These are phyloP conservation scores for Dothistroma pini DNA, from an alignment of 2,329 filamentous ascomycete species.

Conservation along the genomic window DNA sequence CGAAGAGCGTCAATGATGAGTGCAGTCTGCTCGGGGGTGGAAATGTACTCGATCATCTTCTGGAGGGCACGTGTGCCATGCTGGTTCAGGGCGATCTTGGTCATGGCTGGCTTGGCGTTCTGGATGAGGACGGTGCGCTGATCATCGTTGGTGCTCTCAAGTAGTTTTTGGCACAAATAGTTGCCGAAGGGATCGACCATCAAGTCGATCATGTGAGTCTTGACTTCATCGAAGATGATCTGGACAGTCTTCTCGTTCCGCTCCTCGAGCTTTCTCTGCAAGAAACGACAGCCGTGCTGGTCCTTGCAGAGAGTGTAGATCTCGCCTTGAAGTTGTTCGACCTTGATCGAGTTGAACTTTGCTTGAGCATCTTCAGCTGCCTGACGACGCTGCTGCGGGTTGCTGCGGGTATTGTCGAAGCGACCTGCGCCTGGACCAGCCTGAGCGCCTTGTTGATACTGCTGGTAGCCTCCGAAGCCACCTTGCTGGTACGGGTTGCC, in stretches of 20 bases:
- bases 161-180: constrained; percentile 96
- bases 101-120: constrained; percentile 82
- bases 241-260: constrained; percentile 77
- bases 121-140: constrained; percentile 91
- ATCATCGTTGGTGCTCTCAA: constrained; percentile 92
- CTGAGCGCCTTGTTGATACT: constrained; percentile 47
- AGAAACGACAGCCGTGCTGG: constrained; percentile 92
- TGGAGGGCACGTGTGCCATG: constrained; percentile 94
- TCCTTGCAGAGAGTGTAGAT: constrained; percentile 94
- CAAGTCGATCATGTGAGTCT: constrained; percentile 88
- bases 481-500: constrained; percentile 40
- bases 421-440: constrained; percentile 39
- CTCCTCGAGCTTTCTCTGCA: constrained; percentile 97
- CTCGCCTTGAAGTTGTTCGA: constrained; percentile 76
- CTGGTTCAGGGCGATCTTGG: constrained; percentile 92
- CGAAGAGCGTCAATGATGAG: constrained; percentile 83
- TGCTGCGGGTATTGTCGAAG: constrained; percentile 66
- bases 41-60: constrained; percentile 99
- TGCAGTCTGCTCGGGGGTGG: constrained; percentile 76
- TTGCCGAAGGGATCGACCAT: constrained; percentile 99
- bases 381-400: constrained; percentile 70
- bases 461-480: constrained; percentile 55
- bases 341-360: constrained; percentile 76
- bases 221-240: constrained; percentile 92
- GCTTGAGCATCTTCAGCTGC: constrained; percentile 68